A percentile compares a stretch with the other conserved stretches of the same genome.
These are phyloP conservation scores for Allium sativum DNA, from an alignment of 106 monocot genomes.

Conservation along the genomic window DNA sequence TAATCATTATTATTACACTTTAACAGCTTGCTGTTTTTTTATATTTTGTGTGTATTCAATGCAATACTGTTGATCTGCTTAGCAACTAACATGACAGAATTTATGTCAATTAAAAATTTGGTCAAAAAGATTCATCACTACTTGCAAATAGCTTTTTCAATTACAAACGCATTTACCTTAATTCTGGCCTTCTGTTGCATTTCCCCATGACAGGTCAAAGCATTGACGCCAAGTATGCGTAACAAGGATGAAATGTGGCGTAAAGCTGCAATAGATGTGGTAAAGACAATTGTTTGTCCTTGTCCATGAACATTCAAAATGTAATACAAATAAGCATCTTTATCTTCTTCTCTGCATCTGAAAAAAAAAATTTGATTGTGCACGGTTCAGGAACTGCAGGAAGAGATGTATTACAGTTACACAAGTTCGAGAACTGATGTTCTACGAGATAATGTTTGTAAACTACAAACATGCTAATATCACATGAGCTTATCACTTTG, in stretches of 20 bases:
- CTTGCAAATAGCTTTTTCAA: background rate
- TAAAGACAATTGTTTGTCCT: slow-evolving; percentile 87
- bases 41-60: too few species aligned
- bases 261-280: slow-evolving; percentile 91
- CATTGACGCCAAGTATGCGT: slow-evolving; percentile 48
- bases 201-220: slow-evolving; percentile 86
- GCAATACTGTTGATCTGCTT: too few species aligned
- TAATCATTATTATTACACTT: too few species aligned
- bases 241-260: slow-evolving; percentile 71
- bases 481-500: too few species aligned
- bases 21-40: too few species aligned
- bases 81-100: too few species aligned
- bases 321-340: slow-evolving; percentile 96
- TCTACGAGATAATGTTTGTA: too few species aligned
- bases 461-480: too few species aligned
- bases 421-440: background rate
- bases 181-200: slow-evolving; percentile 98
- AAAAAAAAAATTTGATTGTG: slow-evolving; percentile 6
- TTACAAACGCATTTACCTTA: slow-evolving; percentile 39
- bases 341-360: slow-evolving; percentile 93
- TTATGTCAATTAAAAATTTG: too few species aligned
- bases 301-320: slow-evolving; percentile 87
- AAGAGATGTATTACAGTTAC: background rate
- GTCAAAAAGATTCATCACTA: background rate
- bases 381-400: background rate